phyloP scores from a whole-genome alignment of 1,284 basidiomycete genomes.

The Fomitopsis palustris region DNA sequence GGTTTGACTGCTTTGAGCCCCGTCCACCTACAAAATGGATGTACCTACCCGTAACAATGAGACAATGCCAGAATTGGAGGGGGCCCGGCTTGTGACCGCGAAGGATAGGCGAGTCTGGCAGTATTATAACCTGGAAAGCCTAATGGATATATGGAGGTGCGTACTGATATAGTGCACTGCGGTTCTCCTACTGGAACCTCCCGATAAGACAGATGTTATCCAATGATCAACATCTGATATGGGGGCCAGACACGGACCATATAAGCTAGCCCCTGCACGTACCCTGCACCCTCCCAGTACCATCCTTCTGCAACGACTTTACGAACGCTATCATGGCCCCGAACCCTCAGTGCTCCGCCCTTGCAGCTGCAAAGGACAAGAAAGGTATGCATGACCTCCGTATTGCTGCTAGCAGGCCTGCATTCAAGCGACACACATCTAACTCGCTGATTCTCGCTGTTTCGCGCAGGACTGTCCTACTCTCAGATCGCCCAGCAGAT shows the following conservation, averaged over 20 bases:
- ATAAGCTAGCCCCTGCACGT: background rate
- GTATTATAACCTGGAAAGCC: too few relatives aligned
- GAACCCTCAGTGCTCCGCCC: slow-evolving; percentile 53
- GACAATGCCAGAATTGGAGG: too few relatives aligned
- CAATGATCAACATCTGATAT: slow-evolving; percentile 1
- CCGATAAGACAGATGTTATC: slow-evolving; percentile 1
- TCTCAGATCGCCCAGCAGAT: slow-evolving; percentile 43
- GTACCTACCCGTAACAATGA: too few relatives aligned
- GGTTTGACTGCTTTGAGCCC: too few relatives aligned
- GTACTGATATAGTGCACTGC: too few relatives aligned
- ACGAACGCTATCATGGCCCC: slow-evolving; percentile 30
- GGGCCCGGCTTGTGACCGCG: too few relatives aligned
- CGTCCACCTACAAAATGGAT: too few relatives aligned
- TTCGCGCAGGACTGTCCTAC: slow-evolving; percentile 41
- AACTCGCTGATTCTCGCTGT: background rate
- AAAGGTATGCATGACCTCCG: slow-evolving; percentile 36
- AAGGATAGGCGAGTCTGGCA: too few relatives aligned
- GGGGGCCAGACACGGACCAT: background rate
- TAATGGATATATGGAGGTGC: too few relatives aligned
- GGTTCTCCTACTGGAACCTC: background rate
- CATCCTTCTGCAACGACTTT: background rate
- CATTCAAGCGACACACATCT: background rate
- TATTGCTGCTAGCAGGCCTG: background rate
- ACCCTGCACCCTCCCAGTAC: background rate
- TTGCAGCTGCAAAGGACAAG: slow-evolving; percentile 47